Evolutionary conservation across 1,284 basidiomycete genomes (phyloP).

Genomic region (Hypsizygus ulmarius): DNA sequence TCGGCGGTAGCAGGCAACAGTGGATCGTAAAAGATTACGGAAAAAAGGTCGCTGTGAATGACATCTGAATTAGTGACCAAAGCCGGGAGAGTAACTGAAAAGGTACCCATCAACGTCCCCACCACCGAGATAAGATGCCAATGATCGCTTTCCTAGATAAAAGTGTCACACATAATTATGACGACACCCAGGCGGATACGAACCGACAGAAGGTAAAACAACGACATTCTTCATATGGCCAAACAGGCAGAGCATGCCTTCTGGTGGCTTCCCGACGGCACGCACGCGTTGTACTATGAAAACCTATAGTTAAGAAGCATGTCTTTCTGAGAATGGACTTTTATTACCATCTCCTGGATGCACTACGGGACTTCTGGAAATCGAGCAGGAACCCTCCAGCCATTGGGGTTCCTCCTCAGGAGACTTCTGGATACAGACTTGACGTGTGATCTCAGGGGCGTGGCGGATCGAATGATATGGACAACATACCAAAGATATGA

Average conservation of each 20-base stretch:
- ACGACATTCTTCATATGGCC: constrained; percentile 66
- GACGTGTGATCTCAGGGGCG: neutral
- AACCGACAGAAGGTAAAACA: constrained; percentile 68
- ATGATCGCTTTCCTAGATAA: constrained; percentile 51
- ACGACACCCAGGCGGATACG: constrained; percentile 16
- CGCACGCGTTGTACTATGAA: constrained; percentile 63
- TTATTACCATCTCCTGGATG: constrained; percentile 68
- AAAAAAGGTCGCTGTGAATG: constrained; percentile 49
- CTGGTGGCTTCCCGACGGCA: constrained; percentile 70
- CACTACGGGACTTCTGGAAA: constrained; percentile 65
- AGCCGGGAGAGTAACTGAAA: neutral
- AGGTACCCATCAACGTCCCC: constrained; percentile 74
- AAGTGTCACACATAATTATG: neutral
- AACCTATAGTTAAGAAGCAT: constrained; percentile 5
- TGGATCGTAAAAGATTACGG: constrained; percentile 48
- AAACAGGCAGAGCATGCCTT: constrained; percentile 56
- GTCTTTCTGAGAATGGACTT: neutral
- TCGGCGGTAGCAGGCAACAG: constrained; percentile 50
- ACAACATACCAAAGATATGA: constrained; percentile 58
- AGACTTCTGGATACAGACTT: constrained; percentile 56
- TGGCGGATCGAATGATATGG: constrained; percentile 13
- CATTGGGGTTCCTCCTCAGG: constrained; percentile 46
- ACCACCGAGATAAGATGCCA: constrained; percentile 67
- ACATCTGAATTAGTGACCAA: constrained; percentile 25
- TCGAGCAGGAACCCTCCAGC: constrained; percentile 55